A percentile compares a stretch with the other conserved stretches of the same genome.
Evolutionary conservation across 805 yeast genomes (phyloP).

Genomic region (Sugiyamaella qingdaonensis): DNA sequence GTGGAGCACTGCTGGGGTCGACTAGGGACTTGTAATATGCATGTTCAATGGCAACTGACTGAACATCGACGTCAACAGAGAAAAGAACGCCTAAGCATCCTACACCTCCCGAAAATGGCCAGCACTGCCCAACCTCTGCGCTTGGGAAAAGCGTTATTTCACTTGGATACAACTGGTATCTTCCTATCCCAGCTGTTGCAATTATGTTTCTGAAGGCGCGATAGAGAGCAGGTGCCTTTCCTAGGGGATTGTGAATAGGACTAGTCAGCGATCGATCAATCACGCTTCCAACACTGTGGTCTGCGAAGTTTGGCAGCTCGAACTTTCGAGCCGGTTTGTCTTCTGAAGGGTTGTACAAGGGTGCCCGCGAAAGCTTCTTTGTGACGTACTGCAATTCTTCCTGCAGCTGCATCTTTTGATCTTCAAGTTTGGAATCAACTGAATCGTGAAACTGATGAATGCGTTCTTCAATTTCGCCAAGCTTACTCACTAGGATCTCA

Average conservation of each 20-base stretch:
- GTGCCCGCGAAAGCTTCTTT: neutral
- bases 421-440: neutral
- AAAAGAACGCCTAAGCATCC: slow-evolving; percentile 29
- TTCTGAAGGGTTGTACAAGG: neutral
- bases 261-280: slow-evolving; percentile 25
- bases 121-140: slow-evolving; percentile 28
- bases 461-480: neutral
- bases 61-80: slow-evolving; percentile 21
- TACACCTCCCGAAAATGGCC: slow-evolving; percentile 31
- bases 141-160: slow-evolving; percentile 22
- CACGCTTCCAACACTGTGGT: slow-evolving; percentile 25
- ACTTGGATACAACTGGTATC: slow-evolving; percentile 13
- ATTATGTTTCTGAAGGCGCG: slow-evolving; percentile 8
- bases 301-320: slow-evolving; percentile 20
- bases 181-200: slow-evolving; percentile 18
- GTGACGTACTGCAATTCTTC: neutral
- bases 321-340: neutral
- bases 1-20: slow-evolving; percentile 28
- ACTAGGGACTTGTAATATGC: slow-evolving; percentile 20
- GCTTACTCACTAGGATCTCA: neutral
- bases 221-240: slow-evolving; percentile 11
- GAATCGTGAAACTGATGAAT: neutral
- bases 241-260: slow-evolving; percentile 18
- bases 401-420: neutral
- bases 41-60: slow-evolving; percentile 28